Conservation (phyloP, 2,329 filamentous ascomycete genomes). For the Neoarthrinium moseri region DNA sequence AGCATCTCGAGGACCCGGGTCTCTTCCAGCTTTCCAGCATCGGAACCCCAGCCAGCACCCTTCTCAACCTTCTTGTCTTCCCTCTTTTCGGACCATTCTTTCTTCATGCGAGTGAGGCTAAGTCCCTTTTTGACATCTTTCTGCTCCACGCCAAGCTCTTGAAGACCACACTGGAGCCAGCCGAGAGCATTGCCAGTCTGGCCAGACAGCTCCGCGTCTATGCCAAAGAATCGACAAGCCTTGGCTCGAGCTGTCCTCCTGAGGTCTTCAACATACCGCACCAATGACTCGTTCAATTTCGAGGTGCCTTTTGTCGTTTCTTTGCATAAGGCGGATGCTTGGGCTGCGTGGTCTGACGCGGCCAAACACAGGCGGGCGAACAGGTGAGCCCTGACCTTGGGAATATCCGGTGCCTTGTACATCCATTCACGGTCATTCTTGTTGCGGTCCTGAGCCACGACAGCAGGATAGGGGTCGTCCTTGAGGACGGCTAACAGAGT, state of each 20-base stretch:
- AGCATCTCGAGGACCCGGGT: constrained; percentile 82
- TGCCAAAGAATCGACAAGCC: constrained; percentile 85
- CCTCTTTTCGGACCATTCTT: constrained; percentile 68
- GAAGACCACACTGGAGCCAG: constrained; percentile 77
- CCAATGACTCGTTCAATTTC: constrained; percentile 63
- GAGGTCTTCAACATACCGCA: constrained; percentile 75
- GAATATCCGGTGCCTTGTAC: constrained; percentile 85
- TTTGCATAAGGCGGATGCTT: constrained; percentile 57
- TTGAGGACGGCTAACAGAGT: constrained; percentile 89
- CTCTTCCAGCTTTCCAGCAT: constrained; percentile 85
- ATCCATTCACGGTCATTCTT: constrained; percentile 91
- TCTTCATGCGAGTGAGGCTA: constrained; percentile 56
- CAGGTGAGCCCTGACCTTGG: constrained; percentile 83
- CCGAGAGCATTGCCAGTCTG: constrained; percentile 83
- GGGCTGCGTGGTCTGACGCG: constrained; percentile 81
- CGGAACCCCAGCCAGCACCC: constrained; percentile 71
- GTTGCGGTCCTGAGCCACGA: constrained; percentile 79
- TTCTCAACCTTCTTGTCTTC: constrained; percentile 80
- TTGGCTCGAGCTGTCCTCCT: constrained; percentile 74
- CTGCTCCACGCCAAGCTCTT: constrained; percentile 67
- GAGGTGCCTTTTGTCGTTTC: constrained; percentile 35
- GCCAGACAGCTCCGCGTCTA: constrained; percentile 81
- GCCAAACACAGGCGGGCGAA: constrained; percentile 87
- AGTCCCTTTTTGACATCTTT: constrained; percentile 50
- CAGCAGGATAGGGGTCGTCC: constrained; percentile 87